phyloP scores from a whole-genome alignment of 495 filamentous ascomycete genomes.

The Margaritispora aquatica region DNA sequence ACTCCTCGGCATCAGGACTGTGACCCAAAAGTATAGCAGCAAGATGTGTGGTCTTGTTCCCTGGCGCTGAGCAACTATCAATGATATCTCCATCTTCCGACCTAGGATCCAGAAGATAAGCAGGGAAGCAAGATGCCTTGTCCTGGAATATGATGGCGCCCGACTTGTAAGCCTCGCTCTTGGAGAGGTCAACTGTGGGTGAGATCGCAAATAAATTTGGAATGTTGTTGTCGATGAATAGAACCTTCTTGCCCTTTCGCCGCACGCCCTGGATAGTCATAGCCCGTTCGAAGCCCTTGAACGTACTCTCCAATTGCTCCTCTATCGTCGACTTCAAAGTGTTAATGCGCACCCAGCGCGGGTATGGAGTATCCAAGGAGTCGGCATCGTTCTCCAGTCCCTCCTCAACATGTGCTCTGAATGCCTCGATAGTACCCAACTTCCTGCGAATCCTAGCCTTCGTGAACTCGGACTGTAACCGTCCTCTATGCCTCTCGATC shows the following conservation, averaged over 20 bases:
- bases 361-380: conserved; percentile 38
- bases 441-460: conserved; percentile 67
- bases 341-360: conserved; percentile 89
- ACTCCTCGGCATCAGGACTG: conserved; percentile 21
- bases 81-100: conserved; percentile 63
- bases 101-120: conserved; percentile 65
- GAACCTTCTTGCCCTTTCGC: conserved; percentile 22
- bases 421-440: conserved; percentile 53
- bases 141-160: conserved; percentile 89
- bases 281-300: conserved; percentile 48
- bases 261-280: conserved; percentile 39
- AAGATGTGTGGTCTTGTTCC: conserved; percentile 95
- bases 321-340: conserved; percentile 63
- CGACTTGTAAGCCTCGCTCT: conserved; percentile 60
- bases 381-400: conserved; percentile 13
- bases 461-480: conserved; percentile 74
- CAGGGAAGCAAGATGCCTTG: conserved; percentile 94
- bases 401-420: conserved; percentile 51
- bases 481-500: conserved; percentile 73
- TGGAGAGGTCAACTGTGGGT: conserved; percentile 57
- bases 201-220: conserved; percentile 79
- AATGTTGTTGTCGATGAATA: conserved; percentile 68
- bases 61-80: conserved; percentile 89
- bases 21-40: conserved; percentile 58
- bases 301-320: conserved; percentile 63